phyloP scores from a whole-genome alignment of 2,329 filamentous ascomycete genomes.

The Sporothrix brunneoviolacea region DNA sequence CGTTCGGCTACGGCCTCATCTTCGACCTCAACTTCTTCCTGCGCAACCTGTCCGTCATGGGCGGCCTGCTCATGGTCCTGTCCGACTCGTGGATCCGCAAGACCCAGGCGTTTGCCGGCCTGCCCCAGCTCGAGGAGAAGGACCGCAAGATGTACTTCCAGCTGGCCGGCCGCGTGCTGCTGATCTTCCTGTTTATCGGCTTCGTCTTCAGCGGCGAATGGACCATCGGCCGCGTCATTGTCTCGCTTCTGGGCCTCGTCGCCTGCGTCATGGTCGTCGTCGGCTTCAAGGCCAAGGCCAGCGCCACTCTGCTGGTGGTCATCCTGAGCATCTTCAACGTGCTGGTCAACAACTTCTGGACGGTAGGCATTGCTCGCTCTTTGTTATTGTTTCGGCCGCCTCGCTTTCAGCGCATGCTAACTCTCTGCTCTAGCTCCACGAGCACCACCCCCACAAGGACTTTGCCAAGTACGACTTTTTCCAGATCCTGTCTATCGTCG shows the following conservation, averaged over 20 bases:
- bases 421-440: constrained; percentile 62
- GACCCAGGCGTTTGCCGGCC: constrained; percentile 89
- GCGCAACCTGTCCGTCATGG: constrained; percentile 94
- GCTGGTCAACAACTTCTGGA: constrained; percentile 99
- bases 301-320: constrained; percentile 87
- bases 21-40: constrained; percentile 99
- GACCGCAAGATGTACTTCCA: constrained; percentile 99
- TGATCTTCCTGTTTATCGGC: constrained; percentile 96
- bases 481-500: constrained; percentile 98
- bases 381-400: not conserved
- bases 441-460: constrained; percentile 98
- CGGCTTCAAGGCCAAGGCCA: constrained; percentile 99
- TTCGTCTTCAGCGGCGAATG: constrained; percentile 95
- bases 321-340: constrained; percentile 96
- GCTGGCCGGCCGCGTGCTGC: constrained; percentile 85
- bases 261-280: constrained; percentile 98
- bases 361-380: constrained; percentile 54
- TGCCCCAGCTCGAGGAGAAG: constrained; percentile 95
- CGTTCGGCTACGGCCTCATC: constrained; percentile 92
- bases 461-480: constrained; percentile 99
- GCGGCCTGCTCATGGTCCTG: constrained; percentile 93
- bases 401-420: constrained; percentile 21
- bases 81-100: constrained; percentile 98
- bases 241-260: constrained; percentile 77
- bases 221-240: constrained; percentile 79